phyloP scores from a whole-genome alignment of 2,329 filamentous ascomycete genomes.

The Fusarium guadeloupense region DNA sequence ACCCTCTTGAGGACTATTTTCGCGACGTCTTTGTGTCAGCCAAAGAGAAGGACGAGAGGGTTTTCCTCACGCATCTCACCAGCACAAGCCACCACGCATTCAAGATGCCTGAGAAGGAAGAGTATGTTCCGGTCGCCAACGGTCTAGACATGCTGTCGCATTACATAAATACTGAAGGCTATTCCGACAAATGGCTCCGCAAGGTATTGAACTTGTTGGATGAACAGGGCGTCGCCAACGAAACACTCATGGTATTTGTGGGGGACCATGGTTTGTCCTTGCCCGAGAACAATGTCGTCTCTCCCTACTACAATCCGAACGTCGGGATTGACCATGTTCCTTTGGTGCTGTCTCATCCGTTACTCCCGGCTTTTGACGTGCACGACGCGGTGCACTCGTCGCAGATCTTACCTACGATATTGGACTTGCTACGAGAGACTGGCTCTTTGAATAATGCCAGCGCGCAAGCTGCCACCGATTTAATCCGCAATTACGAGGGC shows the following conservation, averaged over 20 bases:
- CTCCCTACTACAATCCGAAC: conserved; percentile 47
- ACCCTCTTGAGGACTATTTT: conserved; percentile 46
- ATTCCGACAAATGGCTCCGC: conserved; percentile 46
- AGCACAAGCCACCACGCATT: conserved; percentile 50
- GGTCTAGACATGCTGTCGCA: conserved; percentile 45
- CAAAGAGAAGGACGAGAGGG: conserved; percentile 45
- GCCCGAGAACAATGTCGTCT: conserved; percentile 44
- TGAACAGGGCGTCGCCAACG: conserved; percentile 46
- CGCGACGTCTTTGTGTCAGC: conserved; percentile 45
- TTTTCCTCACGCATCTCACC: conserved; percentile 49
- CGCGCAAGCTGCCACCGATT: conserved; percentile 33
- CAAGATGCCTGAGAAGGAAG: conserved; percentile 42
- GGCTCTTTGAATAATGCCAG: conserved; percentile 40
- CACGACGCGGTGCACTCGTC: conserved; percentile 44
- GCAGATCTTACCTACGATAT: conserved; percentile 46
- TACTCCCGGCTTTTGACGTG: conserved; percentile 42
- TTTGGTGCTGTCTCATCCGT: conserved; percentile 46
- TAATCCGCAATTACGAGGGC: conserved; percentile 46
- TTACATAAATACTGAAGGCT: conserved; percentile 47
- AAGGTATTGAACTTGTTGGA: conserved; percentile 46
- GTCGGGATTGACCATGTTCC: conserved; percentile 45
- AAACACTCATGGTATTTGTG: conserved; percentile 47
- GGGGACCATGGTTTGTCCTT: conserved; percentile 49
- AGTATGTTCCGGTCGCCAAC: conserved; percentile 39
- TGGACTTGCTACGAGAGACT: conserved; percentile 46